These are phyloP conservation scores for Globisporangium barbulae DNA, from an alignment of 352 stramenopile species.

Conservation along the genomic window DNA sequence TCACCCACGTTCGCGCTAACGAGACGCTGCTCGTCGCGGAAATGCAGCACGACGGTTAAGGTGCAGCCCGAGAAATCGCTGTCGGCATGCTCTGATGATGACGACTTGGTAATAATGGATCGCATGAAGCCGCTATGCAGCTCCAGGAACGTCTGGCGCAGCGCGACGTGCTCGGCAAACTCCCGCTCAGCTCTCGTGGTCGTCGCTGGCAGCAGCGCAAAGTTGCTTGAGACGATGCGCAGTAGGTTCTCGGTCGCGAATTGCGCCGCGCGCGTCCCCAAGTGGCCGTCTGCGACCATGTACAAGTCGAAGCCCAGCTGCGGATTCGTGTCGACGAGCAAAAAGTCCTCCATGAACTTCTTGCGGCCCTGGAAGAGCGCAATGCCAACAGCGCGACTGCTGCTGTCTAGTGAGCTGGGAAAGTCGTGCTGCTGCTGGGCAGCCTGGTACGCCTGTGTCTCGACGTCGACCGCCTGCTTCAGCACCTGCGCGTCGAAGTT, in stretches of 20 bases:
- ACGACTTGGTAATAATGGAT: constrained; percentile 9
- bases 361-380: constrained; percentile 89
- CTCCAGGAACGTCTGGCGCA: constrained; percentile 74
- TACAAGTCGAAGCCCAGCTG: constrained; percentile 83
- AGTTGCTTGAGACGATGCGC: constrained; percentile 28
- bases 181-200: constrained; percentile 17
- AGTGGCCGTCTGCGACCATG: constrained; percentile 94
- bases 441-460: constrained; percentile 17
- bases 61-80: constrained; percentile 78
- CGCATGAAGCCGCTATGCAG: constrained; percentile 48
- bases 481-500: constrained; percentile 36
- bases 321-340: constrained; percentile 35
- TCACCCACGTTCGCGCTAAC: constrained; percentile 85
- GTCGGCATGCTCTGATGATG: background rate
- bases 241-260: constrained; percentile 64
- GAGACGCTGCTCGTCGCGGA: constrained; percentile 43
- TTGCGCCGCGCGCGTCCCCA: constrained; percentile 85
- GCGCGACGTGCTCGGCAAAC: constrained; percentile 46
- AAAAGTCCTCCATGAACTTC: constrained; percentile 91
- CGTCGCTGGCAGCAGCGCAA: constrained; percentile 22
- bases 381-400: constrained; percentile 1
- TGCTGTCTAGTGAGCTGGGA: background rate
- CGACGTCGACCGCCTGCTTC: constrained; percentile 19
- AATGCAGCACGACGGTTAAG: constrained; percentile 69
- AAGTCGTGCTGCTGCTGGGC: background rate